Evolutionary conservation across 805 yeast genomes (phyloP), one percentile per base, ranked within the genome.

Genomic region (Cyberlindnera nakhonratchasimensis): DNA sequence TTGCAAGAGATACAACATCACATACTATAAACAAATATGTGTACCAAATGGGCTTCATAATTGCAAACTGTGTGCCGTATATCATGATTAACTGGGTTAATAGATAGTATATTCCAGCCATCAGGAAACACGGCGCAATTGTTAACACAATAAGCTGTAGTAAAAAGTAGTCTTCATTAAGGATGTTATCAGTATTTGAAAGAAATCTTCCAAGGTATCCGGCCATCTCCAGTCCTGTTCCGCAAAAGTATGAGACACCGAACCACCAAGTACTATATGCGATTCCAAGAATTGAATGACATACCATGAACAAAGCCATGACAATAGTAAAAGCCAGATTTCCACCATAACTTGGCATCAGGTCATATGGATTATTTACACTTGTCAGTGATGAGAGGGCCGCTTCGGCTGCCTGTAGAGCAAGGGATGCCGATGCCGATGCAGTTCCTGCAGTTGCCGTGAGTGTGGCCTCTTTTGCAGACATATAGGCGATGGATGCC

Each of bases 91-190:
- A 51, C 63, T 85, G 82, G 6, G 85, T 88, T 44, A 87, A 64
- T 41, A 80, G 67, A 53, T 75, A 82, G 64, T 88, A 88, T 4
- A 87, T 69, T 2, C 91, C 95, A 4, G 84, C 96, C 86, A 85
- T 83, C 33, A 85, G 66, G 59, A 88, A 83, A 17, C 86, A 86
- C 0, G 96, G 96, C 0, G 87, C 90, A 37, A 87, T 65, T 0
- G 89, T 85, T 41, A 86, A 63, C 52, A 80, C 71, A 42, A 80
- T 74, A 49, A 83, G 74, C 60, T 88, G 95, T 51, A 79, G 64
- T 33, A 83, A 57, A 55, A 70, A 88, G 21, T 69, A 64, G 39
- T 71, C 58, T 34, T 63, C 49, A 26, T 63, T 55, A n/a, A 51
- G 28, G 5, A 60, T 57, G 48, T 74, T 55, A 34, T 59, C 52